These are phyloP conservation scores for Talaromyces sp. DNA, from an alignment of 2,329 filamentous ascomycete species.

Conservation along the genomic window DNA sequence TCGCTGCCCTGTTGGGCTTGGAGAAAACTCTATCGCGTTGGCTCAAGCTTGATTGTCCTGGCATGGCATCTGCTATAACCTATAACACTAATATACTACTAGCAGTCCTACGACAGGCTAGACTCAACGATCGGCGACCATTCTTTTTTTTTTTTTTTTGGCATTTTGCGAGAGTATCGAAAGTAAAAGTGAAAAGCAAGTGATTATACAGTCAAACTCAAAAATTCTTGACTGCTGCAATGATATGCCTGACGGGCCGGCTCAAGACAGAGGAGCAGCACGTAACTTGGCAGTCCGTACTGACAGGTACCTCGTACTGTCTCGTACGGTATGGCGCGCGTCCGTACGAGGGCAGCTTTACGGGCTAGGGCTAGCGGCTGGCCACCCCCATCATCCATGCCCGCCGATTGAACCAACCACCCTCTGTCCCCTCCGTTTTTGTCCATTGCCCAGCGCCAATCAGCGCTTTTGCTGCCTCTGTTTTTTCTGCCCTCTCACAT, in stretches of 20 bases:
- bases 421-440: constrained; percentile 5
- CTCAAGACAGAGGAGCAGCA: too few relatives aligned
- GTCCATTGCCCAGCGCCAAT: constrained; percentile 4
- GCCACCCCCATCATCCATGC: constrained; percentile 1
- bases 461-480: neutral
- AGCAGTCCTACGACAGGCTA: neutral
- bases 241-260: neutral
- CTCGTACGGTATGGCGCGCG: too few relatives aligned
- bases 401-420: constrained; percentile 6
- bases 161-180: neutral
- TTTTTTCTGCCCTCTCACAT: constrained; percentile 2
- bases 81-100: neutral
- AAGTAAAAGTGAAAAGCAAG: too few relatives aligned
- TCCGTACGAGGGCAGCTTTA: neutral
- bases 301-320: too few relatives aligned
- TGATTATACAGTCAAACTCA: too few relatives aligned
- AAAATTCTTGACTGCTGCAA: too few relatives aligned
- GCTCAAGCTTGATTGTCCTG: neutral
- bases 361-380: neutral
- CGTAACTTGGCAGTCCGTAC: too few relatives aligned
- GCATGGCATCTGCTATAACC: neutral
- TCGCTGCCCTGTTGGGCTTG: neutral
- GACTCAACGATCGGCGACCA: neutral
- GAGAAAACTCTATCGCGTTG: neutral
- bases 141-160: too few relatives aligned